Base-by-base conservation (phyloP, 1,139 yeast genomes). In the Geotrichum candidum region DNA sequence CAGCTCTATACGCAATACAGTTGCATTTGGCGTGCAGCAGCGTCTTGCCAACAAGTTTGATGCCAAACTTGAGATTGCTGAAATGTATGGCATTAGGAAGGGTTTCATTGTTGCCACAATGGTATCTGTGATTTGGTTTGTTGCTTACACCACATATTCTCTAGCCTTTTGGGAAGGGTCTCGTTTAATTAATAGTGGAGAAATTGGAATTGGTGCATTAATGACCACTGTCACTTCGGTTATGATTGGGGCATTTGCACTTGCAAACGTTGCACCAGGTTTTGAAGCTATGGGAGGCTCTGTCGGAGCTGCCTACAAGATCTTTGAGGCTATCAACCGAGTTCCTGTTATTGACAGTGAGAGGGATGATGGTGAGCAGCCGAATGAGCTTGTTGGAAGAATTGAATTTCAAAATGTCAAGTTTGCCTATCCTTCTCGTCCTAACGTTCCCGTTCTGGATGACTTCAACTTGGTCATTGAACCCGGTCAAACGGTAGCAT, bases 381-480 rank as follows among this genome's bases (percentile, higher is more conserved):
- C 68, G 53, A 71, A 67, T 13, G 69, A 70, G 7, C 70, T 83
- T 2, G 72, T 78, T 15, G 81, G 82, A n/a, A 76, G 84, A 60
- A 84, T 92, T 60, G 83, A 80, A 65, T 87, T 94, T 70, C 56
- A 58, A 61, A 76, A 90, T 67, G 88, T 92, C 33, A 79, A 77
- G 1, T 92, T 92, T 75, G 79, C 85, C 62, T 92, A 92, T 73
- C 97, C 97, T n/a, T 86, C 96, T 0, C 82, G 97, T 64, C 89
- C 89, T n/a, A 83, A 85, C 62, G 90, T 88, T 59, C 74, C 76
- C 56, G 85, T 92, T 18, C 86, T 92, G 71, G 75, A 84, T 27
- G 82, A 84, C n/a, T 80, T 91, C 69, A 77, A 82, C 51, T 81
- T 91, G 60, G 78, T 75, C 13, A 81, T 91, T 45, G 74, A 79